Base-by-base conservation (phyloP, 2,329 filamentous ascomycete species). In the Trichophaea hybrida region DNA sequence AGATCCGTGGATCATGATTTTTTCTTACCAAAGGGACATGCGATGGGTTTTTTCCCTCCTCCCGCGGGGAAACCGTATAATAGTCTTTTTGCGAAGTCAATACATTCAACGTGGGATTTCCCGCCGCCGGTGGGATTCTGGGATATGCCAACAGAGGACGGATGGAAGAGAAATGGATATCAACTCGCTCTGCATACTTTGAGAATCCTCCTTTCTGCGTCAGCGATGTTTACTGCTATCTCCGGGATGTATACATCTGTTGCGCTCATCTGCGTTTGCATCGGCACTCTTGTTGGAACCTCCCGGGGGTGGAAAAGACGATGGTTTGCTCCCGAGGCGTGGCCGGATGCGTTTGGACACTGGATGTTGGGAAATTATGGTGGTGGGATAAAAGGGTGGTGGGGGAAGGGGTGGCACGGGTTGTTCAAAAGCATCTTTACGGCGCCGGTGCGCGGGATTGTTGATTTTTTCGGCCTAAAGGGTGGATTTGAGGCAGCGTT, bases 321-420 rank as follows among this genome's bases (percentile, higher is more conserved):
- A 15, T 64, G 60, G 60, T 6, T 62, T 2, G 49, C 59, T 8
- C 57, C 57, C 38, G 44, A 44, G 12, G 13, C 48, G 13, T 64
- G 62, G 62, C 60, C 60, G 32, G 60, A 62, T 49, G 13, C 57
- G 34, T 64, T 64, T 40, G 62, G 62, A 1, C 40, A 52, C 5
- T 59, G 33, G 46, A 49, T 31, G 8, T 38, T 51, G 13, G 60
- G 60, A 1, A 51, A 64, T 35, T 64, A 57, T 57, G 55, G 58
- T 5, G 13, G 55, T 17, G 60, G 60, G 8, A 15, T 62, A 15
- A 31, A n/a, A 5, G 57, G 60, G 8, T 64, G 52, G 49, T 64
- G 62, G 62, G 52, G 62, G n/a, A 59, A 24, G 1, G 62, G 57
- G 4, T 64, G 62, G 62, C 62, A 64, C 31, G 52, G 55, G 3